phyloP scores from a whole-genome alignment of 2,329 filamentous ascomycete genomes.

The Fusarium xyrophilum region DNA sequence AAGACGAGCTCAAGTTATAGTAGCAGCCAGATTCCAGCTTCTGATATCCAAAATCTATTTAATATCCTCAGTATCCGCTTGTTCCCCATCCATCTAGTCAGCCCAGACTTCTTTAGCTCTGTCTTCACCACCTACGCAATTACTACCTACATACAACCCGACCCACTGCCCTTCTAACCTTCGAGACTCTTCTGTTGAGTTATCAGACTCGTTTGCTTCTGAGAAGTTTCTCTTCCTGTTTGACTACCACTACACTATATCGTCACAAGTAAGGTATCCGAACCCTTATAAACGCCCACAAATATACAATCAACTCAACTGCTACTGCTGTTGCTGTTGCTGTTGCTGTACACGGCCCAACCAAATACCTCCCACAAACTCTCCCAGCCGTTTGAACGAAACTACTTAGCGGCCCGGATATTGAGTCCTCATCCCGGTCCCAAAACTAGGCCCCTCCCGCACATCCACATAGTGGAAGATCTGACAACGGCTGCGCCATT shows the following conservation, averaged over 20 bases:
- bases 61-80: conserved; percentile 7
- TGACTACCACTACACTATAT: neutral
- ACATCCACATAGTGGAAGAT: conserved; percentile 11
- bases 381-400: neutral
- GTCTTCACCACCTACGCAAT: neutral
- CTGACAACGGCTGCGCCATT: conserved; percentile 5
- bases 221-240: neutral
- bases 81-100: conserved; percentile 11
- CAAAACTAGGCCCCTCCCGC: conserved; percentile 6
- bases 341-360: conserved; percentile 3
- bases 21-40: conserved; percentile 1
- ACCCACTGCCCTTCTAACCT: neutral
- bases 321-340: neutral
- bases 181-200: neutral
- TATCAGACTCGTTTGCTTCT: conserved; percentile 11
- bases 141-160: conserved; percentile 14
- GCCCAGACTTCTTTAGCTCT: conserved; percentile 3
- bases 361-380: neutral
- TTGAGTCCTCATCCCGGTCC: conserved; percentile 3
- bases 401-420: neutral
- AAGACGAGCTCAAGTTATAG: conserved; percentile 8
- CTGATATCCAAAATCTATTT: conserved; percentile 18
- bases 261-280: neutral
- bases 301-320: neutral
- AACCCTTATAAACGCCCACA: conserved; percentile 15